Evolutionary conservation across 805 yeast species (phyloP).

Genomic region (Cephaloascus fragrans): DNA sequence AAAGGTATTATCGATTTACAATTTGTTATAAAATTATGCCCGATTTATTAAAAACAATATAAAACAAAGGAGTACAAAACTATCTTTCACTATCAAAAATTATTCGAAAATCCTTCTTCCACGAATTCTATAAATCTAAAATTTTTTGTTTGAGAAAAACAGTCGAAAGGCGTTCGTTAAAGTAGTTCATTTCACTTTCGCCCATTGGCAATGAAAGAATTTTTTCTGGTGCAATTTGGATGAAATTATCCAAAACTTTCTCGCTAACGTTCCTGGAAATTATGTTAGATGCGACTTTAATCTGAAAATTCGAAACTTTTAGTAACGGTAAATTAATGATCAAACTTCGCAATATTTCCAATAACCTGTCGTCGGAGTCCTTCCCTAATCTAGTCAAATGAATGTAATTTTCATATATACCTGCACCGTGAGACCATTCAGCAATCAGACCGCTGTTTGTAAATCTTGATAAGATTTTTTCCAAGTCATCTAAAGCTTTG

Average conservation of each 20-base stretch:
- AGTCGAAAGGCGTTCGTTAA: neutral
- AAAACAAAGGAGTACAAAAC: no score
- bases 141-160: neutral
- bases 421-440: slow-evolving; percentile 50
- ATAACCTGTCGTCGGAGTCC: slow-evolving; percentile 5
- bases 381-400: slow-evolving; percentile 13
- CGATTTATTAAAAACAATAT: no score
- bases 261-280: slow-evolving; percentile 42
- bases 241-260: slow-evolving; percentile 17
- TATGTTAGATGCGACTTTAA: slow-evolving; percentile 40
- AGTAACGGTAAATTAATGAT: slow-evolving; percentile 35
- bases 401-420: slow-evolving; percentile 44
- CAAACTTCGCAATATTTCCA: slow-evolving; percentile 23
- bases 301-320: slow-evolving; percentile 20
- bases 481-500: slow-evolving; percentile 15
- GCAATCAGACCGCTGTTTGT: slow-evolving; percentile 32
- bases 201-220: slow-evolving; percentile 31
- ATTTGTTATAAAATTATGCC: no score
- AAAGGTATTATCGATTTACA: no score
- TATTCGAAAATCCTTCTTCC: no score
- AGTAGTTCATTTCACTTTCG: slow-evolving; percentile 30
- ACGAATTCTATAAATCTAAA: neutral
- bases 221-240: slow-evolving; percentile 17
- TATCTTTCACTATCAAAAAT: no score
- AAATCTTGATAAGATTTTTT: slow-evolving; percentile 26